Conservation (phyloP, 495 filamentous ascomycete species). For the Hyaloscypha finlandica region DNA sequence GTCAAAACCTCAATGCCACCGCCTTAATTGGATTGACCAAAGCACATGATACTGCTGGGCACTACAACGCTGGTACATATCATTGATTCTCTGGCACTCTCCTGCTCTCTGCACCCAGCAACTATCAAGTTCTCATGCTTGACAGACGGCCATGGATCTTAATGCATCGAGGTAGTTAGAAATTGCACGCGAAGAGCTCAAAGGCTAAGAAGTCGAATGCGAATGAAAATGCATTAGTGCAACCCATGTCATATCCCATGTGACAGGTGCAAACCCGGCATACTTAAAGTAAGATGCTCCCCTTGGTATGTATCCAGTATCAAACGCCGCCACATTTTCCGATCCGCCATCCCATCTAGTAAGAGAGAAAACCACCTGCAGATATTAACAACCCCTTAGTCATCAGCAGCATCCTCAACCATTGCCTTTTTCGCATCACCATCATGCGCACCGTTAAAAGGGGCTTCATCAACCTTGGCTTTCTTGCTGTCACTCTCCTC, state of each 20-base stretch:
- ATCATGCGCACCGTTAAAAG: slow-evolving; percentile 37
- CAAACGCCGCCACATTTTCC: slow-evolving; percentile 16
- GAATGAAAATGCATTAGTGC: background rate
- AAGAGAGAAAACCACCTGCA: slow-evolving; percentile 2
- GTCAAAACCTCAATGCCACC: no score
- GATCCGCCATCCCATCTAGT: slow-evolving; percentile 7
- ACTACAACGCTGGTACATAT: no score
- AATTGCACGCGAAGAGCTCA: background rate
- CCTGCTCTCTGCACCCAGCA: no score
- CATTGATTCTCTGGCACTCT: no score
- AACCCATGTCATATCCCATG: background rate
- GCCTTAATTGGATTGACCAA: no score
- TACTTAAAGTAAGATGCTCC: background rate
- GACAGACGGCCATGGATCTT: background rate
- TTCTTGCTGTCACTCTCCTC: slow-evolving; percentile 43
- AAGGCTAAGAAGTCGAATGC: background rate
- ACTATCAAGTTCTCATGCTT: background rate
- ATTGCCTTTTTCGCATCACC: slow-evolving; percentile 28
- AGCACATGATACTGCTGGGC: no score
- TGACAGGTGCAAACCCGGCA: background rate
- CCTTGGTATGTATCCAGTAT: slow-evolving; percentile 5
- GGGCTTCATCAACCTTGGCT: slow-evolving; percentile 32
- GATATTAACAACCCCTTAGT: slow-evolving; percentile 10
- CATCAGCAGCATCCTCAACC: slow-evolving; percentile 26
- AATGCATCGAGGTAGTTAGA: no score